A percentile compares a stretch with the other conserved stretches of the same genome.
These are phyloP conservation scores for Yamadazyma phyllophila DNA, from an alignment of 805 yeast genomes.

Conservation along the genomic window DNA sequence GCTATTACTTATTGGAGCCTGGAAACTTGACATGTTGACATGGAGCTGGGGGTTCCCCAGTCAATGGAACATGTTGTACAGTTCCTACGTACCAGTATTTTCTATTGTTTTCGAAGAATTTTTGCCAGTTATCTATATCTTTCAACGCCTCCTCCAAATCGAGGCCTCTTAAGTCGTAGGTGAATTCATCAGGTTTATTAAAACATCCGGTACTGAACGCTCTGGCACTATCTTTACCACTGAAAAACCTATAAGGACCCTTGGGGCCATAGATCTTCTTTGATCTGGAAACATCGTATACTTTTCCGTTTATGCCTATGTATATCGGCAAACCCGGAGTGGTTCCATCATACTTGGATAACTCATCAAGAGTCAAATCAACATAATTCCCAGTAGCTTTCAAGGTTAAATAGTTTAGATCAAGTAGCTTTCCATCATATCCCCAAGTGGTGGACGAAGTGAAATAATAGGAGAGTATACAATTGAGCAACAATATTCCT, in stretches of 20 bases:
- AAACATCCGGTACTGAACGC: conserved; percentile 74
- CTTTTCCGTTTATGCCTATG: conserved; percentile 57
- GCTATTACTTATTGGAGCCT: neutral
- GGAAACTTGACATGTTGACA: conserved; percentile 39
- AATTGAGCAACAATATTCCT: conserved; percentile 47
- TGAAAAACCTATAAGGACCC: conserved; percentile 48
- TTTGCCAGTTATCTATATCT: conserved; percentile 52
- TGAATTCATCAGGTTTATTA: conserved; percentile 48
- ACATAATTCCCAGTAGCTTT: conserved; percentile 16
- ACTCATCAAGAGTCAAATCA: conserved; percentile 42
- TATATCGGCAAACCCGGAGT: conserved; percentile 51
- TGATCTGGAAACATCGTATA: conserved; percentile 60
- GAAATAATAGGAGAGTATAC: conserved; percentile 53
- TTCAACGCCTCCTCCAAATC: conserved; percentile 37
- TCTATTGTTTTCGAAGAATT: conserved; percentile 42
- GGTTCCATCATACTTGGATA: conserved; percentile 52
- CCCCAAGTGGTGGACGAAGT: conserved; percentile 65
- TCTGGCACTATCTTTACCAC: conserved; percentile 68
- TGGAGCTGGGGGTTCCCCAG: conserved; percentile 51
- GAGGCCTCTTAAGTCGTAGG: conserved; percentile 65
- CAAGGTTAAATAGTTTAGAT: conserved; percentile 40
- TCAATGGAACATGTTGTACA: conserved; percentile 44
- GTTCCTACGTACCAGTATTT: conserved; percentile 64
- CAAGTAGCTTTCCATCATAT: conserved; percentile 48
- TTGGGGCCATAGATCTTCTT: conserved; percentile 55